phyloP scores from a whole-genome alignment of 2,329 filamentous ascomycete genomes.

The Clarireedia paspali region DNA sequence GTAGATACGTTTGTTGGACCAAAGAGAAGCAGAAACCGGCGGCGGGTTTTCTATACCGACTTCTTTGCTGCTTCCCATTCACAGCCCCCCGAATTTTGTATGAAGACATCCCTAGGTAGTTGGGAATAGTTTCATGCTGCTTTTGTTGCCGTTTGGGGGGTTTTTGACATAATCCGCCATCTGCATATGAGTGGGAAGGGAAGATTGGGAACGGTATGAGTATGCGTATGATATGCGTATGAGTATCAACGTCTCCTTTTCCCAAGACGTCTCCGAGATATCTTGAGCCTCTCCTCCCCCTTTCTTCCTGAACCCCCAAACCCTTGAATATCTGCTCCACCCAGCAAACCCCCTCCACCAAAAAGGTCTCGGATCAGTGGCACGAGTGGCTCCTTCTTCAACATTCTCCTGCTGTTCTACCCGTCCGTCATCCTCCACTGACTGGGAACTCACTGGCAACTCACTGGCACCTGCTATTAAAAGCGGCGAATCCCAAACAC shows the following conservation, averaged over 20 bases:
- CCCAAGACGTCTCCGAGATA: too few species aligned
- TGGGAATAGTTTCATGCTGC: conserved; percentile 6
- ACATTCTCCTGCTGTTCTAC: background rate
- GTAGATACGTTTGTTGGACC: background rate
- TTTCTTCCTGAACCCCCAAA: background rate
- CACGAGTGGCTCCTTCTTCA: background rate
- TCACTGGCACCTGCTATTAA: background rate
- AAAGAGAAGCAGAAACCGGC: background rate
- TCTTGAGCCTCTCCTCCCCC: too few species aligned
- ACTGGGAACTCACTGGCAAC: too few species aligned
- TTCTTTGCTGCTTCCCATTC: background rate
- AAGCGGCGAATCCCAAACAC: conserved; percentile 2
- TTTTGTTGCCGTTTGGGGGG: background rate
- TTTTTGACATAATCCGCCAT: too few species aligned
- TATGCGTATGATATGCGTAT: too few species aligned
- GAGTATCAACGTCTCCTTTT: too few species aligned
- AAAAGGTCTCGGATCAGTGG: too few species aligned
- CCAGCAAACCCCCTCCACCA: background rate
- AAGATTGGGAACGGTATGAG: too few species aligned
- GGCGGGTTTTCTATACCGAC: background rate
- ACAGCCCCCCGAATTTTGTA: conserved; percentile 5
- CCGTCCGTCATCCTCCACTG: background rate
- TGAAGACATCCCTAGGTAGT: background rate
- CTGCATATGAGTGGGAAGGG: too few species aligned
- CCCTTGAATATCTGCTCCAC: background rate